Evolutionary conservation across 306 rosid species (phyloP), one percentile per base, ranked within the genome.

Genomic region (Cucumis melo): DNA sequence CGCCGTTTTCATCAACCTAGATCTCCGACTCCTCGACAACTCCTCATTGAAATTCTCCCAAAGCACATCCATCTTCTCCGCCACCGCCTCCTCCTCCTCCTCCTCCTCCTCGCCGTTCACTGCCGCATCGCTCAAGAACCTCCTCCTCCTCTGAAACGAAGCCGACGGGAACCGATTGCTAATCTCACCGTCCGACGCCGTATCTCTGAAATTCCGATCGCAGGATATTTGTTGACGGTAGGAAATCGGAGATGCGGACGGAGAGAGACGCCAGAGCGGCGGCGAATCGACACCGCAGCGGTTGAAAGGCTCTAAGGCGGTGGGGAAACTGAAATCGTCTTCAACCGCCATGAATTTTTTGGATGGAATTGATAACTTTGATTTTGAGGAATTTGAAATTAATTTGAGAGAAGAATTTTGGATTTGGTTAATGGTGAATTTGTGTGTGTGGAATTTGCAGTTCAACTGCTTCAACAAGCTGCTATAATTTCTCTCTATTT

Each of bases 21-120:
- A 62, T 41, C 57, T 76, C 44, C 79, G 72, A 60, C 71, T 76
- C 70, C 79, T 76, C 41, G 41, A 48, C 11, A 76, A 76, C 14
- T 76, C 79, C 70, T 76, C 79, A 44, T 76, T 76, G 59, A 76
- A 44, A 76, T 60, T 62, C 59, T 76, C 79, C 79, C 79, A 76
- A 36, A 76, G 71, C 72, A 61, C 70, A 1, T 76, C 79, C 79
- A 76, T 76, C 58, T 76, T 76, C 42, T 76, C 79, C 27, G 67
- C 42, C 64, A 23, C 41, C 0, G 3, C 23, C 16, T 15, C 77
- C 16, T 24, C 70, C 19, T 12, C n/a, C n/a, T 36, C 42, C 55
- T 51, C 56, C 56, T 51, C 56, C 56, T 51, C 56, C n/a, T 15
- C 39, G 8, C 17, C 20, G 9, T 51, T n/a, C 56, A 15, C 56